Conservation (phyloP, 495 filamentous ascomycete species). For the Polyplosphaeria fusca region DNA sequence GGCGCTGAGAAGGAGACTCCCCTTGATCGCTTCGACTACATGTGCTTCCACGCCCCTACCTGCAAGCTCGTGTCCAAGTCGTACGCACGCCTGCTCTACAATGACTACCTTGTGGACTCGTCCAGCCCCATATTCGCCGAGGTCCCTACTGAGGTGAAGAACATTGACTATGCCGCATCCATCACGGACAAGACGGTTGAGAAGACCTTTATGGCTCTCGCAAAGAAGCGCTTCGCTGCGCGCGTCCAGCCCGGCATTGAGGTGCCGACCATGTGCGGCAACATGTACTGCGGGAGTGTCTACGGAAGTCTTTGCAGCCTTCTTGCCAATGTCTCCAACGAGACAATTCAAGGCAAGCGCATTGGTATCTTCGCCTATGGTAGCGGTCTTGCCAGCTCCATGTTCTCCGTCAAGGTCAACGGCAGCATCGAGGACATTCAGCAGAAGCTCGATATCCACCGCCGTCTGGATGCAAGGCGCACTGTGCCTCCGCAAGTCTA, state of each 20-base stretch:
- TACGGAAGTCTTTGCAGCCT: slow-evolving; percentile 80
- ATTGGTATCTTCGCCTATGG: slow-evolving; percentile 94
- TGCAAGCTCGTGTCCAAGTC: slow-evolving; percentile 98
- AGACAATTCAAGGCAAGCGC: slow-evolving; percentile 74
- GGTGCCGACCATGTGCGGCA: slow-evolving; percentile 91
- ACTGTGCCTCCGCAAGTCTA: slow-evolving; percentile 79
- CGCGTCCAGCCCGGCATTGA: slow-evolving; percentile 81
- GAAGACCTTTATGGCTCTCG: slow-evolving; percentile 92
- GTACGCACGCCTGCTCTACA: slow-evolving; percentile 92
- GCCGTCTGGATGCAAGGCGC: slow-evolving; percentile 66
- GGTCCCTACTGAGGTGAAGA: slow-evolving; percentile 79
- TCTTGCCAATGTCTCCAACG: slow-evolving; percentile 67
- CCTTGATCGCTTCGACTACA: slow-evolving; percentile 91
- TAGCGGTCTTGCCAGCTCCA: slow-evolving; percentile 80
- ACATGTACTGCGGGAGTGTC: slow-evolving; percentile 98
- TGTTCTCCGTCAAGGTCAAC: slow-evolving; percentile 83
- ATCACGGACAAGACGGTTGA: slow-evolving; percentile 90
- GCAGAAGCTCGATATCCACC: slow-evolving; percentile 76
- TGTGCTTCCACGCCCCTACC: slow-evolving; percentile 92
- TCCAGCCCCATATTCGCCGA: slow-evolving; percentile 74
- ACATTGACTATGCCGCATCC: slow-evolving; percentile 80
- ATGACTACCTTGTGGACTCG: slow-evolving; percentile 84
- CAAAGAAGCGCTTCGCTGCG: slow-evolving; percentile 92
- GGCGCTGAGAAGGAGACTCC: slow-evolving; percentile 55
- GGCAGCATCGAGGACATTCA: slow-evolving; percentile 73